Conservation (phyloP, 176 grass and related monocot species). For the Oryza meyeriana region DNA sequence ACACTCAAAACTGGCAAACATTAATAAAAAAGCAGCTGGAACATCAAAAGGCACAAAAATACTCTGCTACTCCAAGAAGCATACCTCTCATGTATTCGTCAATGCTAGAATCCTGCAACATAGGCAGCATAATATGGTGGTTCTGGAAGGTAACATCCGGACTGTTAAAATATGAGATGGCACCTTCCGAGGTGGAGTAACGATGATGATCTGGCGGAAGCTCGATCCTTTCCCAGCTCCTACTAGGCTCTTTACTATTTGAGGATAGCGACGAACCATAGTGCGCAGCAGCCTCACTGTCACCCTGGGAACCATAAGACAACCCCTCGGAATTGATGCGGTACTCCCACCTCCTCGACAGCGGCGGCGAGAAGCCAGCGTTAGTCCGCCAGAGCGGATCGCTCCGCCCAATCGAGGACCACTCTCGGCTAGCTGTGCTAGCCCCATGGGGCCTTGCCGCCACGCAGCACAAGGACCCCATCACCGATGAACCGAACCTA, state of each 20-base stretch:
- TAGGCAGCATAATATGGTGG: constrained; percentile 39
- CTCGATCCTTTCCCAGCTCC: constrained; percentile 66
- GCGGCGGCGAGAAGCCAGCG: constrained; percentile 56
- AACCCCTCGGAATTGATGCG: constrained; percentile 49
- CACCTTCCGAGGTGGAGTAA: constrained; percentile 52
- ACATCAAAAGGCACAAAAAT: not conserved
- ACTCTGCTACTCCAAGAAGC: constrained; percentile 10
- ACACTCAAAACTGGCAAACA: not conserved
- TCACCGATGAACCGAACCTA: constrained; percentile 1
- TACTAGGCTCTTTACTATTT: constrained; percentile 58
- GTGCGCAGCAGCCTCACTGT: constrained; percentile 38
- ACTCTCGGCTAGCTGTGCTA: constrained; percentile 55
- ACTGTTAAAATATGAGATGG: constrained; percentile 68
- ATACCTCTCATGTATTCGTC: constrained; percentile 69
- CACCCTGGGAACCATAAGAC: constrained; percentile 63
- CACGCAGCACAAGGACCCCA: constrained; percentile 87
- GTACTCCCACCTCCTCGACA: constrained; percentile 63
- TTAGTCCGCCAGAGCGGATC: constrained; percentile 56
- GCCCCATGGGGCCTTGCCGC: constrained; percentile 64
- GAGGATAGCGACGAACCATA: constrained; percentile 67
- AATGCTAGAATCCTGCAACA: constrained; percentile 35
- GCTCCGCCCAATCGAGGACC: constrained; percentile 53
- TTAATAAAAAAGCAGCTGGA: not conserved
- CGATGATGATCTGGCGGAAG: constrained; percentile 43
- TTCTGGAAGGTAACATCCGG: constrained; percentile 59